Percentiles rank a stretch among this genome's conserved stretches.
Conservation (phyloP, 2,329 filamentous ascomycete species). For the Metarhizium rileyi region DNA sequence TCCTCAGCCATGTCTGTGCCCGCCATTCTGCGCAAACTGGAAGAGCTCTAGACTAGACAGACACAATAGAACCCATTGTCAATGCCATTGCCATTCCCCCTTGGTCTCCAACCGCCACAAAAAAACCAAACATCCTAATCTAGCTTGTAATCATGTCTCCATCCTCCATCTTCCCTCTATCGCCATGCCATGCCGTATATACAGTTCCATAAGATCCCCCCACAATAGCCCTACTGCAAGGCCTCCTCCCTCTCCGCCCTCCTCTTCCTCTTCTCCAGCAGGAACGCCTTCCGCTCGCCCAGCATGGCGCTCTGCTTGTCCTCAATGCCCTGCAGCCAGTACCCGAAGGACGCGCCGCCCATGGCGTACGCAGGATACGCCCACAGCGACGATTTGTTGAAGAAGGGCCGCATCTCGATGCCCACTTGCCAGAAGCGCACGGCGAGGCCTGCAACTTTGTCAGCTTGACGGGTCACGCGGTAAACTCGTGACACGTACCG, state of each 20-base stretch:
- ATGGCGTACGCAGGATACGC: conserved; percentile 84
- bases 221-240: neutral
- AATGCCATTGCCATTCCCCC: too few relatives aligned
- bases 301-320: conserved; percentile 69
- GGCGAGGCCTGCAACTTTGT: conserved; percentile 72
- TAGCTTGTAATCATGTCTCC: too few relatives aligned
- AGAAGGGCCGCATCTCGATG: conserved; percentile 95
- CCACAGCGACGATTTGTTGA: conserved; percentile 77
- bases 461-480: too few relatives aligned
- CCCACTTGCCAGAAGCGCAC: conserved; percentile 94
- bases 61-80: neutral
- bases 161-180: neutral
- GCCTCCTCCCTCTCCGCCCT: conserved; percentile 32
- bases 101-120: too few relatives aligned
- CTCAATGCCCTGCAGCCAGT: conserved; percentile 92
- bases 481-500: too few relatives aligned
- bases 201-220: neutral
- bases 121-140: too few relatives aligned
- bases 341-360: conserved; percentile 85
- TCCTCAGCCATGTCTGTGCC: conserved; percentile 81
- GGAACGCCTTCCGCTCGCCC: conserved; percentile 63
- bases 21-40: conserved; percentile 45
- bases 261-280: conserved; percentile 84
- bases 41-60: conserved; percentile 35
- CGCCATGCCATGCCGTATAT: too few relatives aligned